These are phyloP conservation scores for Colletotrichum euphorbiae DNA, from an alignment of 2,329 filamentous ascomycete species.

Conservation along the genomic window DNA sequence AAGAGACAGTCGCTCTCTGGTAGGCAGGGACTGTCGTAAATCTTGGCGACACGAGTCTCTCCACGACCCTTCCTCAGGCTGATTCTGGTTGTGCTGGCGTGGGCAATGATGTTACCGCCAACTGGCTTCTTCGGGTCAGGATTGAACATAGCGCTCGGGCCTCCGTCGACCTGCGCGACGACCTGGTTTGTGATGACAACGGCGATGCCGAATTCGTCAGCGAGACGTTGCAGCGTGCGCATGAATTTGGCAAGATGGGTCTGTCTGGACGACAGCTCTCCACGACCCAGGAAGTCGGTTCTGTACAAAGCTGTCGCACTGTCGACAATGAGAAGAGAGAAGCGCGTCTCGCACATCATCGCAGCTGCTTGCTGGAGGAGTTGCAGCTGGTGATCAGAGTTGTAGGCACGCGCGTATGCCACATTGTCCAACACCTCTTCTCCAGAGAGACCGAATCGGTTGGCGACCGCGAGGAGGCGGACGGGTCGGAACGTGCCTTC, in stretches of 20 bases:
- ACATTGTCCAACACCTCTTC: slow-evolving; percentile 99
- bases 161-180: slow-evolving; percentile 96
- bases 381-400: slow-evolving; percentile 97
- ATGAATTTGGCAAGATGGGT: slow-evolving; percentile 90
- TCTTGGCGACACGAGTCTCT: slow-evolving; percentile 98
- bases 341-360: slow-evolving; percentile 99
- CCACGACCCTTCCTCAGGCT: slow-evolving; percentile 95
- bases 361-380: slow-evolving; percentile 93
- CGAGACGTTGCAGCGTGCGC: slow-evolving; percentile 82
- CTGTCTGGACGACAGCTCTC: slow-evolving; percentile 94
- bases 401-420: slow-evolving; percentile 97
- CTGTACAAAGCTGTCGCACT: slow-evolving; percentile 95
- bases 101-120: slow-evolving; percentile 98
- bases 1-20: slow-evolving; percentile 97
- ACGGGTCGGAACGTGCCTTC: slow-evolving; percentile 97
- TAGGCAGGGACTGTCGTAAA: slow-evolving; percentile 97
- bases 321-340: slow-evolving; percentile 95
- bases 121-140: slow-evolving; percentile 99
- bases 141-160: slow-evolving; percentile 98
- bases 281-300: slow-evolving; percentile 96
- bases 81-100: slow-evolving; percentile 93
- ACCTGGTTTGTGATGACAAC: slow-evolving; percentile 99
- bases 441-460: slow-evolving; percentile 92
- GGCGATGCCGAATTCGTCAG: slow-evolving; percentile 91
- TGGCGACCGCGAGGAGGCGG: slow-evolving; percentile 88